Conservation (phyloP, 306 rosid genomes). For the Cicer judaicum region DNA sequence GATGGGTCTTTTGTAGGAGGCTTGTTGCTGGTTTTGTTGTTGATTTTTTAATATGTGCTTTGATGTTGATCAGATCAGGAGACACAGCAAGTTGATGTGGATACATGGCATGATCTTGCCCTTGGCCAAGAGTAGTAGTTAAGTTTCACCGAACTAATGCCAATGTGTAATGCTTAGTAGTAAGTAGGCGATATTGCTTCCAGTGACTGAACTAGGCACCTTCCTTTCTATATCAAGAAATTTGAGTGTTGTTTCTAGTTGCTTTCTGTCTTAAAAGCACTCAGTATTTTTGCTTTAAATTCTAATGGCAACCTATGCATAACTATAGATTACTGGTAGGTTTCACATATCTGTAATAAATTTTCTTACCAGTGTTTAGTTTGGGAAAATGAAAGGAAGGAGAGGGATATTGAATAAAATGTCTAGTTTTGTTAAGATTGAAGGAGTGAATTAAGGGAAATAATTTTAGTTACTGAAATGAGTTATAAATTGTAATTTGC, state of each 20-base stretch:
- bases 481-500: no score
- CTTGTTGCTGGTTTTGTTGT: constrained; percentile 19
- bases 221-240: constrained; percentile 15
- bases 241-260: constrained; percentile 8
- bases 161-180: constrained; percentile 8
- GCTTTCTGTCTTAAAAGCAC: constrained; percentile 13
- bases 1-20: constrained; percentile 24
- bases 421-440: background rate
- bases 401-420: background rate
- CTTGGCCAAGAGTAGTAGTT: constrained; percentile 47
- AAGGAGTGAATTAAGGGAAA: background rate
- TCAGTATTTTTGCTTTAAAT: background rate
- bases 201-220: background rate
- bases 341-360: constrained; percentile 5
- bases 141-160: constrained; percentile 13
- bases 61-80: constrained; percentile 52
- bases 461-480: no score
- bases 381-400: background rate
- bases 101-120: constrained; percentile 65
- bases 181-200: constrained; percentile 34
- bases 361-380: background rate
- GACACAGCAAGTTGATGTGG: constrained; percentile 50
- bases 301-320: constrained; percentile 7
- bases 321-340: background rate
- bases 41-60: constrained; percentile 34